Evolutionary conservation across 1,284 basidiomycete species (phyloP).

Genomic region (Rhodotorula sp.): DNA sequence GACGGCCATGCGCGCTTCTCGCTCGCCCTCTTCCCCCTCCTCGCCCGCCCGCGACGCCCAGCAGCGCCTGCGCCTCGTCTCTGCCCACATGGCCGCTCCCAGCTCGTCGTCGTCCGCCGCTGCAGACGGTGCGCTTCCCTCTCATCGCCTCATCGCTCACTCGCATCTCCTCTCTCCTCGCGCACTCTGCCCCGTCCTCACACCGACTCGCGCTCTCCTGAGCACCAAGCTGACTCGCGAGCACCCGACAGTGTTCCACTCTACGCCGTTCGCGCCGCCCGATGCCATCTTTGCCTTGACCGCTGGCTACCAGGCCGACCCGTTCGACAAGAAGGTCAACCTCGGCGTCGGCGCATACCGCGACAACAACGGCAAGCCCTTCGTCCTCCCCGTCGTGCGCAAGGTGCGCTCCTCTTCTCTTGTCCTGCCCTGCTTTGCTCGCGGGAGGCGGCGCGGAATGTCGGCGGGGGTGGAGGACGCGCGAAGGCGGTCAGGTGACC

Average conservation of each 20-base stretch:
- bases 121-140: too few relatives aligned
- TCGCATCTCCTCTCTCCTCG: too few relatives aligned
- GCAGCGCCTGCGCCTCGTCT: too few relatives aligned
- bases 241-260: conserved; percentile 18
- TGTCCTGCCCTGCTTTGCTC: background rate
- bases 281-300: conserved; percentile 88
- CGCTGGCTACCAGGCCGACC: conserved; percentile 80
- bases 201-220: background rate
- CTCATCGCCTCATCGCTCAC: too few relatives aligned
- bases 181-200: too few relatives aligned
- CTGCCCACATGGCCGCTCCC: too few relatives aligned
- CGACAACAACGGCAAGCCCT: conserved; percentile 80
- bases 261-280: conserved; percentile 64
- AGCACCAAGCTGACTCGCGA: background rate
- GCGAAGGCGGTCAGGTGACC: background rate
- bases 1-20: too few relatives aligned
- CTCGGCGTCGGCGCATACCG: conserved; percentile 87
- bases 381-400: conserved; percentile 87
- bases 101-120: too few relatives aligned
- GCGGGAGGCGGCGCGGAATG: background rate
- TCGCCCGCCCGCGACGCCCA: too few relatives aligned
- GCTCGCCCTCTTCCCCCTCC: too few relatives aligned
- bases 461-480: background rate
- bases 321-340: conserved; percentile 80
- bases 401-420: conserved; percentile 59